A percentile compares a stretch with the other conserved stretches of the same genome.
These are phyloP conservation scores for Medicago arabica DNA, from an alignment of 306 rosid species.

Conservation along the genomic window DNA sequence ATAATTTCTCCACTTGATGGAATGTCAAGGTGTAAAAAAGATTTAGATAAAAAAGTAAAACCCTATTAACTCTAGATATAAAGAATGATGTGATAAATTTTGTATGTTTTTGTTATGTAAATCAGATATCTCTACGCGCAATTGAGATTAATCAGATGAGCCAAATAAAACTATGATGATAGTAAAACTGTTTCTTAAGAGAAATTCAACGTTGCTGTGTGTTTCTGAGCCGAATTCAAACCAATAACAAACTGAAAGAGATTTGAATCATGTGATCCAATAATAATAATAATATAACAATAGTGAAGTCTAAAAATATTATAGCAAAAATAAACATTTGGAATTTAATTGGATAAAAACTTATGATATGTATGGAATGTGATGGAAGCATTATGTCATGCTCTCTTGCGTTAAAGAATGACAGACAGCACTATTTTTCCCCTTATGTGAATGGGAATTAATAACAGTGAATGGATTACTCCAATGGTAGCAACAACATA, in stretches of 20 bases:
- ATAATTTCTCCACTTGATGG: background rate
- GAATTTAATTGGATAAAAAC: constrained; percentile 24
- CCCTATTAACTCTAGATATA: no score
- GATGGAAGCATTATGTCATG: constrained; percentile 53
- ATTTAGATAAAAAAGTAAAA: background rate
- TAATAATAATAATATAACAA: no score
- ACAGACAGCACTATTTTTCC: constrained; percentile 18
- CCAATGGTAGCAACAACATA: constrained; percentile 36
- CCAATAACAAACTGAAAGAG: no score
- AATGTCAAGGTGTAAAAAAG: background rate
- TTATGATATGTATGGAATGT: constrained; percentile 4
- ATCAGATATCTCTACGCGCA: no score
- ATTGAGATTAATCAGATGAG: no score
- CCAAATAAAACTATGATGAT: no score
- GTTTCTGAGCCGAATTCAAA: no score
- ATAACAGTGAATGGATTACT: constrained; percentile 37
- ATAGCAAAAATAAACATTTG: background rate
- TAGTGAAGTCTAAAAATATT: background rate
- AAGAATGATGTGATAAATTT: no score
- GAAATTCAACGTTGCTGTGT: no score
- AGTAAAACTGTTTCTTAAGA: no score
- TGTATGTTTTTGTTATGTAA: no score
- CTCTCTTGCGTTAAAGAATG: constrained; percentile 26
- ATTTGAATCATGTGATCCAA: no score
- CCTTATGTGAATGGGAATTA: constrained; percentile 27